Conservation (phyloP, 108 stramenopile species). For the Fragilaria crotonensis region DNA sequence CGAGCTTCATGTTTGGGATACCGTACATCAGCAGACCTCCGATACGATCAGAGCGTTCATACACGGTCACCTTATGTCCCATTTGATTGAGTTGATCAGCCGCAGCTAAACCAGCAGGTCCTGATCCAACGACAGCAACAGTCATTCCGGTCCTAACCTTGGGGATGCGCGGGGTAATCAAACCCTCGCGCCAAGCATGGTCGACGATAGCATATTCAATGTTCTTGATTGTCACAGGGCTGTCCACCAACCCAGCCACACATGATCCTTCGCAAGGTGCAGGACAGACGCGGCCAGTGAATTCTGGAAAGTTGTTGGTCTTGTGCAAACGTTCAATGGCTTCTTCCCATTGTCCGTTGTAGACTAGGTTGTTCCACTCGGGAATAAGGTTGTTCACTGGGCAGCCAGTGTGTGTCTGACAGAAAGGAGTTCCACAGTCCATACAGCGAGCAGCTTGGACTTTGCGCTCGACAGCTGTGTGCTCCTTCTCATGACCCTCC, state of each 20-base stretch:
- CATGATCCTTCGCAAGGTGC: constrained; percentile 97
- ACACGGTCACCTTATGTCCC: constrained; percentile 96
- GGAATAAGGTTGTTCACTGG: constrained; percentile 97
- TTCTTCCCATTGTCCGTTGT: constrained; percentile 91
- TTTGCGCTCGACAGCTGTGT: constrained; percentile 86
- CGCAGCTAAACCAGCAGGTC: constrained; percentile 87
- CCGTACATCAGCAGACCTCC: constrained; percentile 97
- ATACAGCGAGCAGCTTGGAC: constrained; percentile 94
- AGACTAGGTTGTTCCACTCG: constrained; percentile 97
- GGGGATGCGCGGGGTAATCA: constrained; percentile 86
- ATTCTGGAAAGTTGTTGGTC: constrained; percentile 99
- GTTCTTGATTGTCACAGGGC: constrained; percentile 95
- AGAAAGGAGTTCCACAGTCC: constrained; percentile 98
- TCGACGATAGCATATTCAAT: constrained; percentile 97
- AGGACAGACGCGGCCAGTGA: constrained; percentile 95
- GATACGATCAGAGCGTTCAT: constrained; percentile 90
- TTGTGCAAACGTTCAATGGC: constrained; percentile 90
- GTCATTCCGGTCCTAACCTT: constrained; percentile 88
- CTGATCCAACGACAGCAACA: constrained; percentile 92
- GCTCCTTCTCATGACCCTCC: constrained; percentile 60
- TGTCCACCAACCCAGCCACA: constrained; percentile 92
- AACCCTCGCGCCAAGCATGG: constrained; percentile 89
- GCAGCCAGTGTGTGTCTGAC: constrained; percentile 95
- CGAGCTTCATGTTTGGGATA: constrained; percentile 98
- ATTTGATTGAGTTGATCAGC: constrained; percentile 95